Percentiles rank a stretch among this genome's conserved stretches.
Conservation (phyloP, 176 grass and related monocot genomes). For the Oryza meyeriana region DNA sequence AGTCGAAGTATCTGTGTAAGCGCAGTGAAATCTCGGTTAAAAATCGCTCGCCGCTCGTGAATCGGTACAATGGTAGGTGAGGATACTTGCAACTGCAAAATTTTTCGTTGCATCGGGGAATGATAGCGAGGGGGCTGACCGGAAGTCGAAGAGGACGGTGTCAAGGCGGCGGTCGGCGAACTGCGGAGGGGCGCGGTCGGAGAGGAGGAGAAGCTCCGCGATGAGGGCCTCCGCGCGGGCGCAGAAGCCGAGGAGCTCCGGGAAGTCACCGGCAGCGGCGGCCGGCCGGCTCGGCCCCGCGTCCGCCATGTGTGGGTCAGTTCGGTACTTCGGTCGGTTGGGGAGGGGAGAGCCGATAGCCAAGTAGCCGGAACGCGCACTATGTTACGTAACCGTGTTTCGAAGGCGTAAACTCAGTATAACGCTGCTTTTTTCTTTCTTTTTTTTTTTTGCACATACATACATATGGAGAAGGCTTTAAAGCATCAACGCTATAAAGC, state of each 20-base stretch:
- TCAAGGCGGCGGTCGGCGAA: constrained; percentile 59
- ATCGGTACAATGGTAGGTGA: background rate
- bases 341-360: background rate
- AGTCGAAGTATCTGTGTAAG: constrained; percentile 56
- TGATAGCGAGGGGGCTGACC: constrained; percentile 28
- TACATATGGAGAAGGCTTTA: too few relatives aligned
- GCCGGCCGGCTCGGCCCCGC: background rate
- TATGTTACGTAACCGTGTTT: background rate
- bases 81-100: background rate
- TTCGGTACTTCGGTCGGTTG: background rate
- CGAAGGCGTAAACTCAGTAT: background rate
- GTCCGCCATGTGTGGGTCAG: constrained; percentile 14
- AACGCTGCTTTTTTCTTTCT: too few relatives aligned
- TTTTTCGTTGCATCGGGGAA: background rate
- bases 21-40: background rate
- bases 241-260: constrained; percentile 69
- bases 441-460: too few relatives aligned
- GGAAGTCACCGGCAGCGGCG: constrained; percentile 29
- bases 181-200: constrained; percentile 46
- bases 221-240: constrained; percentile 62
- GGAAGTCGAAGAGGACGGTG: constrained; percentile 72
- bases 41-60: background rate
- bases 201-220: constrained; percentile 56
- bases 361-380: too few relatives aligned
- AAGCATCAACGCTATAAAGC: too few relatives aligned